These are phyloP conservation scores for Macrolepiota dolichaula DNA, from an alignment of 768 basidiomycete genomes.

Conservation along the genomic window DNA sequence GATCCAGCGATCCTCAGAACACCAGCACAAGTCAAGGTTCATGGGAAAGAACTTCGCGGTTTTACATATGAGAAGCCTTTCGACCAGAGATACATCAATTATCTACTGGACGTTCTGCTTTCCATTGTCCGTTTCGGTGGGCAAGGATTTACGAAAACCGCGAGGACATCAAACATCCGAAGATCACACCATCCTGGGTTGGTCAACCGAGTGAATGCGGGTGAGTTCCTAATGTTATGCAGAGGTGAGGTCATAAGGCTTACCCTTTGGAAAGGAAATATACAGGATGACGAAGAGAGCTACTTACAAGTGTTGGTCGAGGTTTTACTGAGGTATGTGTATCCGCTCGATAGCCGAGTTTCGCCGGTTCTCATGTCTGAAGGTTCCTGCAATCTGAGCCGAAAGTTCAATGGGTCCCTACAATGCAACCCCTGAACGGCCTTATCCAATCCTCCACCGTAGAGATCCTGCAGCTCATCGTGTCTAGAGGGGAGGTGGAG, in stretches of 20 bases:
- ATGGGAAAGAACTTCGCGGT: constrained; percentile 63
- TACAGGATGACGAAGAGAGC: constrained; percentile 50
- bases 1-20: constrained; percentile 63
- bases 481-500: constrained; percentile 81
- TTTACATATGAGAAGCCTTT: constrained; percentile 71
- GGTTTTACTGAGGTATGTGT: constrained; percentile 63
- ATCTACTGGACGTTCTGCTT: constrained; percentile 75
- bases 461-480: constrained; percentile 79
- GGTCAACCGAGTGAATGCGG: constrained; percentile 52
- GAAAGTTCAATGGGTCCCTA: constrained; percentile 35
- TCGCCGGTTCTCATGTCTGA: not conserved
- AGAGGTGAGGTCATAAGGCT: not conserved
- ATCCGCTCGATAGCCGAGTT: not conserved
- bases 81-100: constrained; percentile 69
- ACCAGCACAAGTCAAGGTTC: constrained; percentile 46
- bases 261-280: constrained; percentile 24
- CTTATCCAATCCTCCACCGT: constrained; percentile 71
- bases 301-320: constrained; percentile 80
- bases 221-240: constrained; percentile 33
- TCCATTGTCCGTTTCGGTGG: constrained; percentile 85
- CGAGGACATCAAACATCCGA: constrained; percentile 58
- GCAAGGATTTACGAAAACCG: constrained; percentile 78
- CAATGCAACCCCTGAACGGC: constrained; percentile 61
- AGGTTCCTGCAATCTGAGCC: constrained; percentile 85
- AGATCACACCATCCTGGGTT: constrained; percentile 65